Evolutionary conservation across 2,329 filamentous ascomycete genomes (phyloP), one percentile per base, ranked within the genome.

Genomic region (Colletotrichum zoysiae): DNA sequence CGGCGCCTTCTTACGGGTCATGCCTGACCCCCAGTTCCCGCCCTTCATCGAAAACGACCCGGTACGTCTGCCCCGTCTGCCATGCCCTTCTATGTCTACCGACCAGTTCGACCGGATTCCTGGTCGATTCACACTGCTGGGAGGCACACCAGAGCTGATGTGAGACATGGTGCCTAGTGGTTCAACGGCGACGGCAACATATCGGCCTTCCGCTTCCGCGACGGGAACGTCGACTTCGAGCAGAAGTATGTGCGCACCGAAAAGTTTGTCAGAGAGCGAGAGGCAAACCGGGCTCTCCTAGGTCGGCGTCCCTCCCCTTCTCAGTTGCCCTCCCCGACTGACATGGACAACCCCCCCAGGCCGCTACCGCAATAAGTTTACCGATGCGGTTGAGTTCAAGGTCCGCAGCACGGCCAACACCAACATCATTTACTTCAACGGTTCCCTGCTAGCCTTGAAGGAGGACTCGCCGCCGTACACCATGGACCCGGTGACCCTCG

Each of bases 371-470:
- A 84, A 83, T 71, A 79, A 77, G 44, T 82, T 76, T 73, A 83
- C 82, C 9, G 80, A 83, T 71, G 75, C 65, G 68, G 78, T 38
- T 76, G 76, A 66, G 74, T 78, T 46, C 74, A 75, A 50, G 78
- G 78, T 82, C 14, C 75, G 79, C 58, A 80, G 74, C 18, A 83
- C 82, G 0, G 82, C 85, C 4, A 88, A 89, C 73, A 88, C 86
- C 0, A 88, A 88, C 70, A 77, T 88, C 5, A 76, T 87, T 3
- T 84, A 82, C 75, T 88, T 84, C 81, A 80, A 83, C 40, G 84
- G 84, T 0, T 80, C 84, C 12, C 76, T 88, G 33, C 78, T 87
- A 2, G 85, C 85, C 1, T 79, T 81, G 46, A 88, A 88, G 74
- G 87, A 89, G 68, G 80, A 82, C 53, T 79, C 81, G 0, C 82